Evolutionary conservation across 75 land plant species (phyloP), one percentile per base, ranked within the genome.

Genomic region (Pseudotsuga menziesii): DNA sequence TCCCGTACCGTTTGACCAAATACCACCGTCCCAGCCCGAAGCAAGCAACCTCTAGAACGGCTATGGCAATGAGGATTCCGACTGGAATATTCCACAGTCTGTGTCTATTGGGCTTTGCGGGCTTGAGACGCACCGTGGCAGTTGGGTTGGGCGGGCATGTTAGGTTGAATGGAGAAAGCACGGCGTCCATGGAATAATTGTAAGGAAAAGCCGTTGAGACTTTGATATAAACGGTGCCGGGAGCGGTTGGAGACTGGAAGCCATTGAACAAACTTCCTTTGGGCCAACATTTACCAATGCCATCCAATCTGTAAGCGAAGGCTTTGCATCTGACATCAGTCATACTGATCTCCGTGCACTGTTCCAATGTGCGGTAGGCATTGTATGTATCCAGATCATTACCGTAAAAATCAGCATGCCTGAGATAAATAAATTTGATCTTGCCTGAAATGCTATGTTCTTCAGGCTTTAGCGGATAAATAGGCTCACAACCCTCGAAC

Each of bases 201-300:
- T 29, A 29, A 29, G 32, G 32, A 29, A 29, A 29, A 16, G 66
- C 19, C 1, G 2, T 58, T 0, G 85, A 75, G 3, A 83, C n/a
- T 57, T 80, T 85, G 0, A 88, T 5, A 70, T 81, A 85, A 39
- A 85, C 69, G 78, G 48, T 70, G 16, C 74, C 74, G 1, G 36
- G 19, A 17, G 77, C 59, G 16, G 54, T 64, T 8, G 85, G 82
- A 61, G 77, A 70, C 9, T 35, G 36, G 36, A 72, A 77, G n/a
- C 91, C 91, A 73, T 82, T 86, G 52, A 76, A 74, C 36, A 86
- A 82, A 0, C 58, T 61, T 52, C 56, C 16, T 54, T 89, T 89
- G 19, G 79, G 58, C 39, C 48, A 84, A 69, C 91, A 89, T 4
- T 27, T 14, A 4, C 84, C 84, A 19, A 36, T 8, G 19, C 89